Evolutionary conservation across 2,329 filamentous ascomycete species (phyloP), one percentile per base, ranked within the genome.

Genomic region (Cladophialophora psammophila): DNA sequence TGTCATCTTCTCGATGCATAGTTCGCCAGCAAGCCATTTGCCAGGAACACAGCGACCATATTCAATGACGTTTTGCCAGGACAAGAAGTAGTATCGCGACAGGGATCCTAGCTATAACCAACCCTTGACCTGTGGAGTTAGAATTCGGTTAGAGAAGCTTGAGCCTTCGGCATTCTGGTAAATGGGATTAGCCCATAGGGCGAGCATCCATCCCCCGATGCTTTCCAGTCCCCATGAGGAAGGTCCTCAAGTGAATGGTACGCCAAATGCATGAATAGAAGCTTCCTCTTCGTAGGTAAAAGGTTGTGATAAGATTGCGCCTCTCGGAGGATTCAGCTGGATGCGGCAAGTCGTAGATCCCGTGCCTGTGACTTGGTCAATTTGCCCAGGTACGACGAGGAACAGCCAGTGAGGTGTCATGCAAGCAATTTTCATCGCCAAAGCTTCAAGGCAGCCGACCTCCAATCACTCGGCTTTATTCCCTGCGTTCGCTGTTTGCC

Each of bases 31-130:
- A 68, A 50, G 32, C 34, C 58, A 68, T 68, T 68, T 40, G 56
- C 65, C 42, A 55, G 38, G 5, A 34, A 50, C 20, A 20, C 13
- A 18, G 13, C 40, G 50, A 59, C 58, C 15, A 63, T 26, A 50
- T 56, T 65, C 57, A 2, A 70, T 70, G 68, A 70, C 66, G 68
- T 56, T 53, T 60, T 13, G 32, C 58, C 58, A 35, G 8, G 54
- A 48, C 40, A 35, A 56, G 62, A 64, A 59, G 68, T 70, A 64
- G 65, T 64, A 70, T 70, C 42, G 52, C 10, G 38, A 58, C 65
- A 58, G 38, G 65, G 62, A 60, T 66, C 18, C 10, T 13, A 60
- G 36, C 42, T 52, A 59, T 56, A 53, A 56, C 18, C 20, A 48
- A 63, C 15, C 32, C 10, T 58, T 13, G 62, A 52, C 53, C 8